These are phyloP conservation scores for Terfezia boudieri DNA, from an alignment of 495 filamentous ascomycete genomes.

Conservation along the genomic window DNA sequence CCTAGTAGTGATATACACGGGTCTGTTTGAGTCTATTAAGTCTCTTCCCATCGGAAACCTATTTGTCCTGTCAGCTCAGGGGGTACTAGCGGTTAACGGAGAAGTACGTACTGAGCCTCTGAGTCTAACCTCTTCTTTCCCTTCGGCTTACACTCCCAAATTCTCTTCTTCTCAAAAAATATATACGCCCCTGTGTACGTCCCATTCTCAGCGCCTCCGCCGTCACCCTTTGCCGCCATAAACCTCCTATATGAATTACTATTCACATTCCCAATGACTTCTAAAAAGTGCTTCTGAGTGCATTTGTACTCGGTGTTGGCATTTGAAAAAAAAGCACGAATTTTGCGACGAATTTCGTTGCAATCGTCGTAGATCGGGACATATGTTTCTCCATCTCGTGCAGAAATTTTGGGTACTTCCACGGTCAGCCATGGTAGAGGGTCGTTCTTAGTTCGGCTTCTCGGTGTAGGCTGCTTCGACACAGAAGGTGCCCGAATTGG, in stretches of 20 bases:
- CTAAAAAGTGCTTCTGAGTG: slow-evolving; percentile 30
- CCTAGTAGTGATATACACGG: neutral
- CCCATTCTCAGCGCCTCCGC: slow-evolving; percentile 22
- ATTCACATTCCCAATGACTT: slow-evolving; percentile 21
- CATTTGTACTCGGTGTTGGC: slow-evolving; percentile 18
- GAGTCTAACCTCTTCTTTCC: slow-evolving; percentile 28
- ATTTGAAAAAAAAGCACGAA: slow-evolving; percentile 27
- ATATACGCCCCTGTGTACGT: slow-evolving; percentile 33
- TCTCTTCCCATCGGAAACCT: neutral
- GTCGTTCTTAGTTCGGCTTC: neutral
- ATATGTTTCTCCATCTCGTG: slow-evolving; percentile 9
- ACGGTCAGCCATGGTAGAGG: neutral
- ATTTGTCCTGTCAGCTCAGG: neutral
- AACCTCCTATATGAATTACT: slow-evolving; percentile 26
- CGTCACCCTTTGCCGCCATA: slow-evolving; percentile 26
- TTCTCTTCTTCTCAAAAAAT: slow-evolving; percentile 38
- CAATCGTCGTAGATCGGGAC: slow-evolving; percentile 33
- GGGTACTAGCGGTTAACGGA: neutral
- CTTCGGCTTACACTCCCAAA: slow-evolving; percentile 33
- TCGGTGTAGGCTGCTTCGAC: neutral
- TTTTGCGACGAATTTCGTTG: slow-evolving; percentile 34
- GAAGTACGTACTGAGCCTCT: slow-evolving; percentile 24
- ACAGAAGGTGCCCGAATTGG: no score
- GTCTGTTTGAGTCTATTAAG: neutral
- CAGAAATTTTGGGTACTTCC: neutral